Evolutionary conservation across 345 rosid genomes (phyloP).

Genomic region (Melaleuca quinquenervia): DNA sequence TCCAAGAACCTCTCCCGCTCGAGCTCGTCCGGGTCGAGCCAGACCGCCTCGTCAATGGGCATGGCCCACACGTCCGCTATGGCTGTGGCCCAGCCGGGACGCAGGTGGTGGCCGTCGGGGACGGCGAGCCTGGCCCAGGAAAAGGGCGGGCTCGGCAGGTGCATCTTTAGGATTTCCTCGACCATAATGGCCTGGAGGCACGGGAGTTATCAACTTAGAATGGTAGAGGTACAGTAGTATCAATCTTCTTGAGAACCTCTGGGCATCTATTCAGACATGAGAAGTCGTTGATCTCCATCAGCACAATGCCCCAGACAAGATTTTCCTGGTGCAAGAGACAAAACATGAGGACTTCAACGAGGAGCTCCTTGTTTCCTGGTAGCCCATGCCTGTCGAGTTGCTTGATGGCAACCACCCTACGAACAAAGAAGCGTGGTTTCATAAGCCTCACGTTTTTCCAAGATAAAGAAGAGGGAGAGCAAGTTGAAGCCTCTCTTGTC

Average conservation of each 20-base stretch:
- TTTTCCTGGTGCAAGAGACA: slow-evolving; percentile 12
- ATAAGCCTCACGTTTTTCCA: not conserved
- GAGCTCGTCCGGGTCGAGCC: slow-evolving; percentile 41
- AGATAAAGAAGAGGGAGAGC: not conserved
- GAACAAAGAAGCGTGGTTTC: no score
- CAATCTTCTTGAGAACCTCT: slow-evolving; percentile 7
- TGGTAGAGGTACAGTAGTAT: not conserved
- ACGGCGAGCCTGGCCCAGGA: slow-evolving; percentile 86
- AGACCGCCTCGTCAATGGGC: slow-evolving; percentile 40
- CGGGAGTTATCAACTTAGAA: slow-evolving; percentile 14
- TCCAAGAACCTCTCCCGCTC: slow-evolving; percentile 51
- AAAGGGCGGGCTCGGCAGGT: slow-evolving; percentile 81
- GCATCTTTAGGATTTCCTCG: slow-evolving; percentile 62
- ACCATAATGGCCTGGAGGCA: slow-evolving; percentile 56
- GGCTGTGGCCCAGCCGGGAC: slow-evolving; percentile 71
- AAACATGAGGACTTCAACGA: slow-evolving; percentile 7
- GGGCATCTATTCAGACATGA: slow-evolving; percentile 9
- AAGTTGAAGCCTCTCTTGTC: not conserved
- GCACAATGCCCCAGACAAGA: slow-evolving; percentile 14
- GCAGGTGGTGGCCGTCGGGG: slow-evolving; percentile 41
- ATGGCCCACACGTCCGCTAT: slow-evolving; percentile 94
- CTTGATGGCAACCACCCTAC: slow-evolving; percentile 18
- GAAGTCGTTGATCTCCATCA: slow-evolving; percentile 15
- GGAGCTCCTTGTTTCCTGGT: slow-evolving; percentile 19
- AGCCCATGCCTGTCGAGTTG: slow-evolving; percentile 13